phyloP scores from a whole-genome alignment of 2,329 filamentous ascomycete species.

The Aspergillus oerlinghausenensis region DNA sequence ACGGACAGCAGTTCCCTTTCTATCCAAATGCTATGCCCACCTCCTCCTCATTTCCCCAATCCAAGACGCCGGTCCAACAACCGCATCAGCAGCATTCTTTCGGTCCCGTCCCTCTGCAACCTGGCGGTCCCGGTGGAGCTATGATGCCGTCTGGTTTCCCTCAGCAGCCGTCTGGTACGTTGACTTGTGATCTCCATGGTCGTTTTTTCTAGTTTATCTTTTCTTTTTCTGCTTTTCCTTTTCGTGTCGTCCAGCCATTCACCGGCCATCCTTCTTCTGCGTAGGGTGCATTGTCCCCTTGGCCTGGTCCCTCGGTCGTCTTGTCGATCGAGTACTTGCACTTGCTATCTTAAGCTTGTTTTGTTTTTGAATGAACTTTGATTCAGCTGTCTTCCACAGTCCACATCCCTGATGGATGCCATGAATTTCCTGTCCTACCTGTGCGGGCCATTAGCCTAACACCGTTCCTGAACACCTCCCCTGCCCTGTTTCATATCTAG shows the following conservation, averaged over 20 bases:
- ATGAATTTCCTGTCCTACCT: neutral
- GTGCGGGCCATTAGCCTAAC: neutral
- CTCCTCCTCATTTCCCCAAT: slow-evolving; percentile 22
- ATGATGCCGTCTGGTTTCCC: slow-evolving; percentile 36
- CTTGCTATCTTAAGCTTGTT: neutral
- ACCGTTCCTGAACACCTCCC: neutral
- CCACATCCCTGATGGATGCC: neutral
- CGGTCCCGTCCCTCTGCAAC: slow-evolving; percentile 32
- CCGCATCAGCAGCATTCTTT: slow-evolving; percentile 32
- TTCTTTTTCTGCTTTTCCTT: slow-evolving; percentile 9
- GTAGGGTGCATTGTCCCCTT: neutral
- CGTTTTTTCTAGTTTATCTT: slow-evolving; percentile 10
- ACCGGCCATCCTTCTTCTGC: slow-evolving; percentile 4
- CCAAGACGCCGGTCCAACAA: slow-evolving; percentile 27
- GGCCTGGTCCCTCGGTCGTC: neutral
- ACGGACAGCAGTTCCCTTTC: slow-evolving; percentile 30
- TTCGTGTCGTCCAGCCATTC: neutral
- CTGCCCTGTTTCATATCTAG: neutral
- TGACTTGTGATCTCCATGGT: slow-evolving; percentile 2
- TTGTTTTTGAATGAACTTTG: neutral
- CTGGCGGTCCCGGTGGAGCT: slow-evolving; percentile 31
- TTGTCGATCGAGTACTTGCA: neutral
- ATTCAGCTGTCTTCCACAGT: neutral
- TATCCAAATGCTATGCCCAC: slow-evolving; percentile 30
- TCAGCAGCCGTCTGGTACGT: slow-evolving; percentile 34